Evolutionary conservation across 768 basidiomycete species (phyloP).

Genomic region (Mrakia hoshinonis): DNA sequence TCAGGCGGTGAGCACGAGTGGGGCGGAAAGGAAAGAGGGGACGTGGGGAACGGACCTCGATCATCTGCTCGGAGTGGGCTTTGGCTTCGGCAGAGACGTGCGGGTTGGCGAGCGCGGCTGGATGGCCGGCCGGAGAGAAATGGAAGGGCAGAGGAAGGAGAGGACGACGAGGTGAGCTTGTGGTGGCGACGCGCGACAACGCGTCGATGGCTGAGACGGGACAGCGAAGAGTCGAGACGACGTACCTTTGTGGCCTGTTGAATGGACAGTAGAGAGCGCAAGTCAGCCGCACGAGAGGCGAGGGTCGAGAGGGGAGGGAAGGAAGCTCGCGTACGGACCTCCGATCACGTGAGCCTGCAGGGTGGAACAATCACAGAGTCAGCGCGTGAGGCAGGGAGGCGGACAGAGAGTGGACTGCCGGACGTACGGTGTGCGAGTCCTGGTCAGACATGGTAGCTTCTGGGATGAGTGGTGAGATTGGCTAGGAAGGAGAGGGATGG

Average conservation of each 20-base stretch:
- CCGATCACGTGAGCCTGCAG: no score
- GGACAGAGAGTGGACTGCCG: no score
- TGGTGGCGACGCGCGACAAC: not conserved
- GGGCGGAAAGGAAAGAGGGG: not conserved
- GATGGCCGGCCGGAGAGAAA: not conserved
- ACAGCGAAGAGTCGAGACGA: not conserved
- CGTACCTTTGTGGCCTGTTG: constrained; percentile 17
- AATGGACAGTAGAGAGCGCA: not conserved
- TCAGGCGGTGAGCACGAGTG: not conserved
- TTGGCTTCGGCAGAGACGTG: constrained; percentile 38
- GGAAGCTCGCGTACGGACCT: not conserved
- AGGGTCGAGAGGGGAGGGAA: not conserved
- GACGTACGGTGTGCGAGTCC: no score
- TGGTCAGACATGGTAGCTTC: no score
- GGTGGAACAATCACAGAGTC: no score
- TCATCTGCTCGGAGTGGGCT: constrained; percentile 34
- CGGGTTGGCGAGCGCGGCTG: constrained; percentile 38
- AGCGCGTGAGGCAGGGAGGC: no score
- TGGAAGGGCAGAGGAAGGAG: not conserved
- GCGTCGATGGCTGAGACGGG: not conserved
- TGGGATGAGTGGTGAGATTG: no score
- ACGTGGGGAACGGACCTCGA: constrained; percentile 43
- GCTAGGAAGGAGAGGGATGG: no score
- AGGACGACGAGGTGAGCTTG: not conserved
- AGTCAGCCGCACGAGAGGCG: not conserved